These are phyloP conservation scores for Gaertneriomyces semiglobifer DNA, from an alignment of 192 early-diverging fungal species.

Conservation along the genomic window DNA sequence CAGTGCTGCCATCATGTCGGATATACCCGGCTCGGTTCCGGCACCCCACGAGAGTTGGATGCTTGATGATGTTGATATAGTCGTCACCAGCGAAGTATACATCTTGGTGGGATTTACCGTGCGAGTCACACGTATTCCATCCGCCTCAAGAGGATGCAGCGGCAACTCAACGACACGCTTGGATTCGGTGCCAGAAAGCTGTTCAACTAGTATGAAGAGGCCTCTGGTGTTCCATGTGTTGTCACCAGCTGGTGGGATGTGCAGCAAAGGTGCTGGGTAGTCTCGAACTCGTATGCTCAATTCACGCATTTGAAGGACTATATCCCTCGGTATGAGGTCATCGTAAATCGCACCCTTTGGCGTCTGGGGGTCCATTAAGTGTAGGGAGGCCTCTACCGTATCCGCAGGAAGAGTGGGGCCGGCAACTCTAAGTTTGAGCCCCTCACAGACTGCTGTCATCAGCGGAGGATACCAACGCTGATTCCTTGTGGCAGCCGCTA, in stretches of 20 bases:
- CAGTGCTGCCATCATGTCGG: conserved; percentile 46
- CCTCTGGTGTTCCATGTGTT: conserved; percentile 43
- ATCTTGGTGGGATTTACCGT: conserved; percentile 50
- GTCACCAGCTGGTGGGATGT: conserved; percentile 21
- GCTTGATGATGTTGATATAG: conserved; percentile 21
- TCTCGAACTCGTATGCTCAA: conserved; percentile 39
- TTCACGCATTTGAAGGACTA: conserved; percentile 27
- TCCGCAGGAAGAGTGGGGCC: conserved; percentile 27
- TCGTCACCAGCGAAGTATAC: conserved; percentile 34
- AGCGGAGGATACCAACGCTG: conserved; percentile 18
- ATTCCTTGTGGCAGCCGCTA: conserved; percentile 5
- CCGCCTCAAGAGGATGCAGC: conserved; percentile 18
- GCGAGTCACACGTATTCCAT: conserved; percentile 34
- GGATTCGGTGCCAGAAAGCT: conserved; percentile 23
- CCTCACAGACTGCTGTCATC: conserved; percentile 21
- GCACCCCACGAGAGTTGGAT: conserved; percentile 35
- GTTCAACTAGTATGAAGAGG: conserved; percentile 51
- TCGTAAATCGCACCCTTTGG: conserved; percentile 42
- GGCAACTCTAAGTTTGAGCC: conserved; percentile 18
- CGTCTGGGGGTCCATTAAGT: conserved; percentile 46
- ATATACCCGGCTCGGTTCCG: conserved; percentile 39
- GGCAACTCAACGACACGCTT: conserved; percentile 35
- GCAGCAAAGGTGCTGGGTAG: conserved; percentile 37
- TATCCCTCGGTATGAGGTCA: conserved; percentile 43
- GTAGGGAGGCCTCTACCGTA: conserved; percentile 44